Base-by-base conservation (phyloP, 148 eudicot species). In the Spergularia bocconei region DNA sequence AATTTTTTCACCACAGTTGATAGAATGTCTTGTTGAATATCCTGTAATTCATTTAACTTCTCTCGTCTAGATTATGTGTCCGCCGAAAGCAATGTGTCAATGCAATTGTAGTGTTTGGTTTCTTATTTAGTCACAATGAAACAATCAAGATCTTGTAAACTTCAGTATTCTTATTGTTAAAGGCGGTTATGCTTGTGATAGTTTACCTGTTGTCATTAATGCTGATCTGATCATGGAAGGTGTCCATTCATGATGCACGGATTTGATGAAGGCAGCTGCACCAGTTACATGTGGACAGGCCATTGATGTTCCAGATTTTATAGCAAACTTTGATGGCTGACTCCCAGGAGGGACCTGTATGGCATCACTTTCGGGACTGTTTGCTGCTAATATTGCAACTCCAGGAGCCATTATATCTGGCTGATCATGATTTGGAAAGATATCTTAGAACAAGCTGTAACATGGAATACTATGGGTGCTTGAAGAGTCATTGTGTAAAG, bases 351-450 rank as follows among this genome's bases (percentile, higher is more conserved):
- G 79, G 17, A 77, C 75, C 6, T 84, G 68, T 17, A 78, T 69
- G 53, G 80, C 62, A 38, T 77, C 84, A 55, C 58, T 78, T 48
- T 82, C 84, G 72, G 85, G 87, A 38, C 74, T 73, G 6, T 65
- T 75, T 68, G 96, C 89, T 74, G 88, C 92, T 72, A 91, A 76
- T 79, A 91, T 88, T 58, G 88, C 85, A 52, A 88, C 86, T 39
- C 96, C 96, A 2, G 92, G 96, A 20, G 96, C 96, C 85, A 76
- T 88, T 74, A 88, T 83, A 76, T 88, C 96, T 7, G 91, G 95
- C 91, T 90, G 80, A 38, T 65, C 52, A 78, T 33, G n/a, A 59
- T 59, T 5, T 7, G 21, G 25, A 63, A 48, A 68, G 13, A 48
- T 13, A 20, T 58, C 60, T 70, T 36, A 69, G 47, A 66, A 67